Base-by-base conservation (phyloP, 441 rosid species). In the Capsella rubella region DNA sequence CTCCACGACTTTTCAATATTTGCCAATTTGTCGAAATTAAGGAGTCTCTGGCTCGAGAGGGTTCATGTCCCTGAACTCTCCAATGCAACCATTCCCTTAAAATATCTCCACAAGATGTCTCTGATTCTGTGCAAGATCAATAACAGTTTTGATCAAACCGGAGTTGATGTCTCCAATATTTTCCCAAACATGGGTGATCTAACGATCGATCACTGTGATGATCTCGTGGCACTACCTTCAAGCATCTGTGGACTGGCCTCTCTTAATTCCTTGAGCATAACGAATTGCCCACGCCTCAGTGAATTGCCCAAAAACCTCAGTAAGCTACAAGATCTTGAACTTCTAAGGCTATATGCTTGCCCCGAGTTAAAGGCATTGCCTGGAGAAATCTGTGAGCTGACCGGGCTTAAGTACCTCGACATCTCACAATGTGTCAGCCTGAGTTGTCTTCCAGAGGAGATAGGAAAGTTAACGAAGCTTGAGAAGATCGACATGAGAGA, bases 401-500 rank as follows among this genome's bases (percentile, higher is more conserved):
- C 39, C 18, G 2, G 55, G 59, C 81, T 93, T 65, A 82, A 87
- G 74, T 91, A 88, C 83, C 79, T 93, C 0, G 96, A 93, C 74
- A 80, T 93, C 50, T 90, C 95, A 5, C 92, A 90, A 40, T 91
- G 98, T 61, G 83, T 91, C 31, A 86, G 77, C 67, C 47, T 93
- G 79, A 62, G 51, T 35, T 39, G 72, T 60, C 93, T 93, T 56
- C 98, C 97, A 1, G 82, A 85, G 39, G 75, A 80, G 45, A 86
- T 91, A 0, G 90, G 91, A 37, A 78, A 70, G 37, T 67, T 89
- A 69, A 62, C 47, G 31, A 82, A 68, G 58, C 79, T 93, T 63
- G 96, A 89, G 82, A 91, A 89, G 87, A 88, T 91, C 2, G 96
- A 91, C 85, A 89, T 93, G 98, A 88, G 96, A 69, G 98, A 93